phyloP scores from a whole-genome alignment of 1,139 yeast species.

The Blastobotrys ciferrii region DNA sequence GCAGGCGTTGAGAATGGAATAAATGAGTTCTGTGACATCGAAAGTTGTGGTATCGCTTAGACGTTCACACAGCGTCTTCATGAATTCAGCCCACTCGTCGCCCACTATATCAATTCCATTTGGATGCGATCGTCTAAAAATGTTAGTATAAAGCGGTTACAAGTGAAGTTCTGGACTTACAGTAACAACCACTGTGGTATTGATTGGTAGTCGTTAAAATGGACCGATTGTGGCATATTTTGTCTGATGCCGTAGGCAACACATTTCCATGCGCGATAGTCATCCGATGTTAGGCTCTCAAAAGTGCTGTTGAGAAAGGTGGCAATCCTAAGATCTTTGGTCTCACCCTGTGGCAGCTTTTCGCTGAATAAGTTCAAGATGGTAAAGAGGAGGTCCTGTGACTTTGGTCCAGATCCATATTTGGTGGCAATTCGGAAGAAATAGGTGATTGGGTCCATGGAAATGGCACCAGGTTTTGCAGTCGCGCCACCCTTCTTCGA shows the following conservation, averaged over 20 bases:
- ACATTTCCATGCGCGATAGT: neutral
- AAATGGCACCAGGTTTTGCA: neutral
- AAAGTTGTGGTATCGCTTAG: neutral
- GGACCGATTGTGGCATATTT: neutral
- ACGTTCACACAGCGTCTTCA: neutral
- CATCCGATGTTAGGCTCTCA: neutral
- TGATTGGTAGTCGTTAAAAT: neutral
- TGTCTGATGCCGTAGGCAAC: neutral
- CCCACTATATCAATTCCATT: neutral
- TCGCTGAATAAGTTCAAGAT: neutral
- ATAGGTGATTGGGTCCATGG: slow-evolving; percentile 5
- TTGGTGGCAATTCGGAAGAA: slow-evolving; percentile 1
- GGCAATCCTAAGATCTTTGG: neutral
- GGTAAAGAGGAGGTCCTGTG: neutral
- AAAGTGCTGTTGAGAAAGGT: neutral
- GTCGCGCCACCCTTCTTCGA: neutral
- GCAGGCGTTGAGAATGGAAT: neutral
- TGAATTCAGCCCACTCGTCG: neutral
- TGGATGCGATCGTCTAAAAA: neutral
- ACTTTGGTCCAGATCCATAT: neutral
- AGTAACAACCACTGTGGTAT: neutral
- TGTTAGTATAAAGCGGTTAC: neutral
- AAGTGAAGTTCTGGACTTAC: neutral
- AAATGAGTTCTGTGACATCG: neutral
- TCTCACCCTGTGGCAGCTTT: neutral